Evolutionary conservation across 2,329 filamentous ascomycete species (phyloP).

Genomic region (Penicillium sp.): DNA sequence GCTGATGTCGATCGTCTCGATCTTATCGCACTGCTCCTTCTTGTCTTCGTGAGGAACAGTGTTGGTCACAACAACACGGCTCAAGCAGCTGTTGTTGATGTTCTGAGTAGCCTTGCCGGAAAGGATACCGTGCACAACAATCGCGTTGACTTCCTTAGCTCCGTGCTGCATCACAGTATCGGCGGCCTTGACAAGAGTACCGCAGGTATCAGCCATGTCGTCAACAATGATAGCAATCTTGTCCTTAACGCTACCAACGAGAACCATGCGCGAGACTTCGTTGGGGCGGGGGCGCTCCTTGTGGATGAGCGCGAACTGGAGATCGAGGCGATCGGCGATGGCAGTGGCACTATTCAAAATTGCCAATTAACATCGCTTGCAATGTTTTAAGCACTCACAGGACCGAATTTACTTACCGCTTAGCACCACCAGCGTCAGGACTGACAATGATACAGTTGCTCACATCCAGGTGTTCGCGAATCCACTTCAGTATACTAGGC

Average conservation of each 20-base stretch:
- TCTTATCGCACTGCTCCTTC: conserved; percentile 64
- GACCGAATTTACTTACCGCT: conserved; percentile 64
- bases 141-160: conserved; percentile 79
- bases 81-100: conserved; percentile 67
- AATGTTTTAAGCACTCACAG: too few species aligned
- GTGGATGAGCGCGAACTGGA: conserved; percentile 88
- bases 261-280: conserved; percentile 83
- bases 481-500: conserved; percentile 84
- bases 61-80: conserved; percentile 79
- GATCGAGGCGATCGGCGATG: conserved; percentile 83
- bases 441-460: conserved; percentile 87
- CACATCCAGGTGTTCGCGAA: conserved; percentile 71
- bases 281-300: conserved; percentile 89
- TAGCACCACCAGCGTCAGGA: conserved; percentile 88
- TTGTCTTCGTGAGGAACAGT: conserved; percentile 75
- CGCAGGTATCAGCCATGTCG: conserved; percentile 95
- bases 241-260: conserved; percentile 83
- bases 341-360: conserved; percentile 70
- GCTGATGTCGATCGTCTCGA: conserved; percentile 86
- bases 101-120: conserved; percentile 81
- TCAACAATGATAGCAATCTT: conserved; percentile 94
- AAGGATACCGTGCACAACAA: conserved; percentile 89
- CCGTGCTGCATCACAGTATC: conserved; percentile 79
- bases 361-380: too few species aligned
- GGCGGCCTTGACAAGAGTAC: conserved; percentile 78